Conservation (phyloP, 2,329 filamentous ascomycete species). For the Microcyclosporella mali region DNA sequence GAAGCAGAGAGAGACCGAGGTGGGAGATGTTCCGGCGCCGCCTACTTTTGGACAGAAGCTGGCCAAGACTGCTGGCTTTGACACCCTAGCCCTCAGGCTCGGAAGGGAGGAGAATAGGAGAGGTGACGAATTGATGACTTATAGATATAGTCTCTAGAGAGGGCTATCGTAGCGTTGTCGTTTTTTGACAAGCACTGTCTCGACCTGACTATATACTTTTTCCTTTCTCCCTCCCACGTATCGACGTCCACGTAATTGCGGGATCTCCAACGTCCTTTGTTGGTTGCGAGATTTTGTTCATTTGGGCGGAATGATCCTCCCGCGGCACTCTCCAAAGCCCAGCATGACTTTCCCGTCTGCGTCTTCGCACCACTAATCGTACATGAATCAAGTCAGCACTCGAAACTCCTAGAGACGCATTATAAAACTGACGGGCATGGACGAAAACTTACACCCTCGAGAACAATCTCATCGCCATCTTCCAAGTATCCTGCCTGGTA, state of each 20-base stretch:
- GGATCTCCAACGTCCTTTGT: too few relatives aligned
- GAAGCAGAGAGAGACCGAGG: constrained; percentile 34
- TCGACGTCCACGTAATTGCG: too few relatives aligned
- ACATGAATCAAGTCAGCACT: too few relatives aligned
- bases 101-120: constrained; percentile 32
- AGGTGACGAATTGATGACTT: constrained; percentile 45
- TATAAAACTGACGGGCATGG: too few relatives aligned
- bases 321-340: constrained; percentile 29
- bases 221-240: too few relatives aligned
- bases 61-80: constrained; percentile 16
- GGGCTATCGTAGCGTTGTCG: too few relatives aligned
- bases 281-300: constrained; percentile 2
- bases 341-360: constrained; percentile 19
- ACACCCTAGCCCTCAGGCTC: constrained; percentile 7
- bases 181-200: too few relatives aligned
- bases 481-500: constrained; percentile 35
- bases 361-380: constrained; percentile 30
- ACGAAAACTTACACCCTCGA: too few relatives aligned
- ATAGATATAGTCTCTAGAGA: constrained; percentile 36
- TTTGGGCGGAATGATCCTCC: constrained; percentile 21
- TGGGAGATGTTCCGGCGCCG: constrained; percentile 24
- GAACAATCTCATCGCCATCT: constrained; percentile 36
- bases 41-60: constrained; percentile 21
- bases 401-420: too few relatives aligned
- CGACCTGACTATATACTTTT: too few relatives aligned